A percentile compares a stretch with the other conserved stretches of the same genome.
phyloP scores from a whole-genome alignment of 2,329 filamentous ascomycete species.

The Mycogone perniciosa region DNA sequence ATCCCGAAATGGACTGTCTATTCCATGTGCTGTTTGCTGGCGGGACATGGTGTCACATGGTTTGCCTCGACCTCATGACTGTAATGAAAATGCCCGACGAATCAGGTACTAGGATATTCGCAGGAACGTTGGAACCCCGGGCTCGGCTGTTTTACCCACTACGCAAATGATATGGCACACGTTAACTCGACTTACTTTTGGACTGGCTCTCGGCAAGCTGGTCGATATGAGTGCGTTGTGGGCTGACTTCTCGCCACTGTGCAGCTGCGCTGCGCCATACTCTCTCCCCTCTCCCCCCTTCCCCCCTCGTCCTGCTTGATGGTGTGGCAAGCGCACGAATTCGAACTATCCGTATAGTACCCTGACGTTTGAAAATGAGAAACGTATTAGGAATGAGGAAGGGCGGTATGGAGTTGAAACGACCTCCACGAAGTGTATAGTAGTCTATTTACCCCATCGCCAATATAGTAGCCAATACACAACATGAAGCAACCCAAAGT shows the following conservation, averaged over 20 bases:
- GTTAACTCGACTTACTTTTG: neutral
- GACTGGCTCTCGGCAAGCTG: neutral
- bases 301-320: neutral
- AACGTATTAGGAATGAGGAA: neutral
- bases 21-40: neutral
- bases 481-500: too few species aligned
- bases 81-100: neutral
- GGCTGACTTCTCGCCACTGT: neutral
- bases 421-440: slow-evolving; percentile 5
- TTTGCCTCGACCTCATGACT: neutral
- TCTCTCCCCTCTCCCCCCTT: neutral
- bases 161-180: slow-evolving; percentile 1
- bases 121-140: neutral
- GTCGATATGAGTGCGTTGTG: neutral
- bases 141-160: slow-evolving; percentile 1
- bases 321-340: neutral
- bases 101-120: too few species aligned
- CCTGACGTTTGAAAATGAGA: neutral
- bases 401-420: slow-evolving; percentile 2
- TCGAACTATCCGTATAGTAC: neutral
- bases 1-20: neutral
- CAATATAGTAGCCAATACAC: neutral
- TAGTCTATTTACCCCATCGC: slow-evolving; percentile 2
- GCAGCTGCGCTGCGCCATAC: neutral
- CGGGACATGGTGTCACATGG: neutral